Base-by-base conservation (phyloP, 2,329 filamentous ascomycete species). In the Aspergillus sergii region DNA sequence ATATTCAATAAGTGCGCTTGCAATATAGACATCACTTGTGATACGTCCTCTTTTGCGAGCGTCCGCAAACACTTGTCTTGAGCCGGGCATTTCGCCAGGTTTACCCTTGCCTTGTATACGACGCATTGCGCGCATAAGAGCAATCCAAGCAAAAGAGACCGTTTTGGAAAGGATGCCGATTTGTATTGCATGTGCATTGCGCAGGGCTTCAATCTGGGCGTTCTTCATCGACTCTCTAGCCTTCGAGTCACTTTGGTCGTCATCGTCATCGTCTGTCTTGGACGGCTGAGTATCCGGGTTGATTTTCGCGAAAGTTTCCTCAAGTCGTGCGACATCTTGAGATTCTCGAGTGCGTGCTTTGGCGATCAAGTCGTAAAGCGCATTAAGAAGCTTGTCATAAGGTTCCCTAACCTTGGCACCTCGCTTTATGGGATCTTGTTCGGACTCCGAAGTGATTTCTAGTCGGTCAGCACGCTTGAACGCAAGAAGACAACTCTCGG, bases 101-200 rank as follows among this genome's bases (percentile, higher is more conserved):
- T 85, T 85, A 55, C 88, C 88, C 72, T 90, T 89, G 65, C 95
- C 96, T 78, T 98, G 94, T 19, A 98, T 90, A 59, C 95, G 92
- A 61, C 95, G 91, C 87, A 97, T 97, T 4, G 94, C 91, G 57
- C 95, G 89, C 80, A 97, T 96, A 63, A 98, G 84, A 19, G 93
- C 93, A 72, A 98, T 96, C 95, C 95, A 99, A 5, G 93, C 90
- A 72, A 93, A 94, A 0, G 95, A 96, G 60, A 99, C 89, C 1
- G 92, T 94, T 70, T 91, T 89, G 48, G 91, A 94, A 26, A 98
- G 84, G 19, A 91, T 83, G 32, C 90, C 88, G 39, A 89, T 88
- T 73, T 97, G 92, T 6, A 86, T 85, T 9, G 88, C 86, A 72
- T 91, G 91, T 12, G 88, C 88, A 64, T 91, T 86, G 72, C 85